Percentiles rank a stretch among this genome's conserved stretches.
Conservation (phyloP, 495 filamentous ascomycete genomes). For the Penicillium paxilli region DNA sequence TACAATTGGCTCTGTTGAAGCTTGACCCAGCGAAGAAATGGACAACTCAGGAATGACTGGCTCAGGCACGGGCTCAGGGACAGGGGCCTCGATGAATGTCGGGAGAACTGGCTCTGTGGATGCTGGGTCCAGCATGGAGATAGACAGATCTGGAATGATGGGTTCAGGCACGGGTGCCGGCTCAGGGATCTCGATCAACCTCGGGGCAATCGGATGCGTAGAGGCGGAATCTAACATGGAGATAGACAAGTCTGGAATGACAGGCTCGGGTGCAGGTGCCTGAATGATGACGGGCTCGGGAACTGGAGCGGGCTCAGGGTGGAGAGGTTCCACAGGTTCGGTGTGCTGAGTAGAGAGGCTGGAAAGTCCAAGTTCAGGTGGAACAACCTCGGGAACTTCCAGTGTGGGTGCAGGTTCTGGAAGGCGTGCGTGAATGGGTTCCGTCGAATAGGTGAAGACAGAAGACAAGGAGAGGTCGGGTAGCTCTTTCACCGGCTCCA, state of each 20-base stretch:
- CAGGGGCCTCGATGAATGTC: neutral
- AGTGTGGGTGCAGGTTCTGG: conserved; percentile 11
- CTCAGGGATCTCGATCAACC: conserved; percentile 9
- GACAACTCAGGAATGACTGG: conserved; percentile 31
- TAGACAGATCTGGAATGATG: conserved; percentile 23
- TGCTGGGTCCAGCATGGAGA: conserved; percentile 30
- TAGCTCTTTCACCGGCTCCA: conserved; percentile 8
- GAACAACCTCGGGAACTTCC: conserved; percentile 16
- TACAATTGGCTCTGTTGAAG: conserved; percentile 38
- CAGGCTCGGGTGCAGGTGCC: conserved; percentile 26
- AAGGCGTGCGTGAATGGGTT: conserved; percentile 10
- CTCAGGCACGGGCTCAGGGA: conserved; percentile 21
- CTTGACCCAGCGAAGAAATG: conserved; percentile 36
- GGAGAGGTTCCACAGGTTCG: conserved; percentile 42
- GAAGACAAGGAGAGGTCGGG: conserved; percentile 11
- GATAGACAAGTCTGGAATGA: conserved; percentile 28
- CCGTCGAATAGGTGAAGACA: conserved; percentile 11
- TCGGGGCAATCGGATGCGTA: conserved; percentile 38
- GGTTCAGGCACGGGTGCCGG: conserved; percentile 12
- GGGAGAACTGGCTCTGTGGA: neutral
- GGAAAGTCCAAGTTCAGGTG: conserved; percentile 45
- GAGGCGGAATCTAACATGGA: conserved; percentile 34
- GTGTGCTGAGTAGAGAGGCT: conserved; percentile 48
- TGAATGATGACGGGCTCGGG: conserved; percentile 28
- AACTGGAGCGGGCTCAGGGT: conserved; percentile 23